Conservation (phyloP, 2,329 filamentous ascomycete genomes). For the Nigrograna mackinnonii region DNA sequence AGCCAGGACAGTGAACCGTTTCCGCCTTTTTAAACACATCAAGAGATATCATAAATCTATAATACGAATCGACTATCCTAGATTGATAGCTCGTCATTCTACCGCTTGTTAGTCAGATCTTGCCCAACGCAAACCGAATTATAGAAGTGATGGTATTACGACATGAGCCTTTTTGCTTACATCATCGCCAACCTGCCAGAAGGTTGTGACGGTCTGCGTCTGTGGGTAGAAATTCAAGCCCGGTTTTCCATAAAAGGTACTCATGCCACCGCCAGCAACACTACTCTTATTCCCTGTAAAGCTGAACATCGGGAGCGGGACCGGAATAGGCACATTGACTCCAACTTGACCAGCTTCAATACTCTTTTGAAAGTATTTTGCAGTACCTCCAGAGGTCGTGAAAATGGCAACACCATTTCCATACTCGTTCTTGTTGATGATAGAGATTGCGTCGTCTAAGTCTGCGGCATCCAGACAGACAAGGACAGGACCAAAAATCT, state of each 20-base stretch:
- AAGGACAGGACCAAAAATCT: conserved; percentile 84
- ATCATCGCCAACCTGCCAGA: conserved; percentile 87
- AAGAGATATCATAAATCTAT: no score
- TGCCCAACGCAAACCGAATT: no score
- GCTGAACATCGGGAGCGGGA: conserved; percentile 64
- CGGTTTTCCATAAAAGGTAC: conserved; percentile 92
- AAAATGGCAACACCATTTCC: conserved; percentile 87
- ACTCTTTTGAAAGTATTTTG: conserved; percentile 75
- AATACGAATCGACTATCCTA: no score
- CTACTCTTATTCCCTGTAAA: conserved; percentile 81
- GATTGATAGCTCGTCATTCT: no score
- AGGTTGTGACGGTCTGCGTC: conserved; percentile 92
- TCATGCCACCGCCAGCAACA: conserved; percentile 87
- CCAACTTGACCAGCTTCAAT: conserved; percentile 86
- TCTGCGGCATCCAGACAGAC: conserved; percentile 79
- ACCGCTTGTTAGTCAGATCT: no score
- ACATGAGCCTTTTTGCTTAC: conserved; percentile 83
- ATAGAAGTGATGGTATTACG: conserved; percentile 76
- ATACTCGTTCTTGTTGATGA: conserved; percentile 86
- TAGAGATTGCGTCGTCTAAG: conserved; percentile 76
- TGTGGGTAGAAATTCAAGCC: conserved; percentile 96
- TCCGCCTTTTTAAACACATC: no score
- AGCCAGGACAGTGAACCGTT: no score
- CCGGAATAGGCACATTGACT: conserved; percentile 80
- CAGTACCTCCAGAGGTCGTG: conserved; percentile 76